Evolutionary conservation across 768 basidiomycete species (phyloP), one percentile per base, ranked within the genome.

Genomic region (Serendipita sp.): DNA sequence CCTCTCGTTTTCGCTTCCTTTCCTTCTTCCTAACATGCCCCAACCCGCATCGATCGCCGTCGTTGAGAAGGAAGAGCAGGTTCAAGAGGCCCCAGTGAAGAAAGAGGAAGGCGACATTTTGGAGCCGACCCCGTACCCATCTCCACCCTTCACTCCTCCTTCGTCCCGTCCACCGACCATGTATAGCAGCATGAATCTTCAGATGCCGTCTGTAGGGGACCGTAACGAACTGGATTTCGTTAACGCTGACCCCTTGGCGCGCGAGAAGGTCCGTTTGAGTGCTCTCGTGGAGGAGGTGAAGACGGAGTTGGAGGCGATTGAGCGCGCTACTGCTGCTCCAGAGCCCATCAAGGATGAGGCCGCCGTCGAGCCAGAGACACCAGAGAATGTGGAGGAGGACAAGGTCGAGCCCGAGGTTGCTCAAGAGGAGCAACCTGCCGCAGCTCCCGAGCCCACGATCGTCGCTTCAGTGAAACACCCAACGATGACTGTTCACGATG

Each of bases 71-170:
- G 8, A 6, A 50, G n/a, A 18, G 1, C n/a, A 18, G 8, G 48
- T 8, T 1, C 5, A 50, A 16, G 48, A 18, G 1, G n/a, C 48
- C 29, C 10, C 23, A 0, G 8, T 23, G 55, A 60, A 60, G 55
- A 60, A 60, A 34, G 55, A 29, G 10, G 23, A 60, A 4, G 16
- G 34, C 3, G 55, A 60, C n/a, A 34, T 60, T 34, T 16, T 36
- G 23, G 55, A 60, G 27, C 55, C 55, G 1, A 60, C 55, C 34
- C 55, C 55, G 3, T 60, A 60, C 27, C 55, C 55, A 34, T 60
- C 55, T 0, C 55, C 55, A 60, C 55, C 55, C 10, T 60, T 60
- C 55, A 60, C 55, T n/a, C 55, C 55, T 16, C 55, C 55, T 31
- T 60, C 55, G 10, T 27, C 23, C 55, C 55, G 55, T 2, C 55